Base-by-base conservation (phyloP, 208 protist species). In the Acanthamoeba culbertsoni region DNA sequence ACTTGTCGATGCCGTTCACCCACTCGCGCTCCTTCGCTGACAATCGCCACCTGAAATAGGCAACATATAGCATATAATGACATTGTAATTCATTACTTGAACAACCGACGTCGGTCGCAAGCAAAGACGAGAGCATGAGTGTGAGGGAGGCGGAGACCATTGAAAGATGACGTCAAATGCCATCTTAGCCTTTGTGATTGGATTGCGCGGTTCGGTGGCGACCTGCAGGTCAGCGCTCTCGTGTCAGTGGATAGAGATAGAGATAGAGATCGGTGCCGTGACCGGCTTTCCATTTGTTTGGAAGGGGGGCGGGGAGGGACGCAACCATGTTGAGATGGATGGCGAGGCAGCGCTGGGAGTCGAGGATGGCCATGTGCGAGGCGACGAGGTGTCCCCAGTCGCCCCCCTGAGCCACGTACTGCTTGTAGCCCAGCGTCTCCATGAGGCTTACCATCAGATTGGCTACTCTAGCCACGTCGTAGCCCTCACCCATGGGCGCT, bases 251-350 rank as follows among this genome's bases (percentile, higher is more conserved):
- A 62, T n/a, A 23, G 16, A 62, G 16, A n/a, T 62, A 16, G 23
- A 62, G 23, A n/a, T n/a, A n/a, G n/a, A n/a, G n/a, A n/a, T n/a
- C n/a, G n/a, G n/a, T n/a, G n/a, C n/a, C n/a, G n/a, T n/a, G n/a
- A n/a, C n/a, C n/a, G n/a, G n/a, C n/a, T n/a, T n/a, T n/a, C n/a
- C n/a, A n/a, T n/a, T n/a, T n/a, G n/a, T n/a, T n/a, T 43, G 10
- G 12, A 1, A 18, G 82, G 6, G 35, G 23, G 28, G 26, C 4
- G 43, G 84, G 7, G 33, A 42, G n/a, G 26, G 51, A 63, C 12
- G 12, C 16, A 26, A 91, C 84, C 55, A 91, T 62, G 84, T 91
- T 91, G 35, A 91, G 33, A 31, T 91, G 84, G 28, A 91, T 91
- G 35, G 53, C 84, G 37, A 73, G 48, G 28, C 84, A 91, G 18